These are phyloP conservation scores for Venturia effusa DNA, from an alignment of 2,329 filamentous ascomycete species.

Conservation along the genomic window DNA sequence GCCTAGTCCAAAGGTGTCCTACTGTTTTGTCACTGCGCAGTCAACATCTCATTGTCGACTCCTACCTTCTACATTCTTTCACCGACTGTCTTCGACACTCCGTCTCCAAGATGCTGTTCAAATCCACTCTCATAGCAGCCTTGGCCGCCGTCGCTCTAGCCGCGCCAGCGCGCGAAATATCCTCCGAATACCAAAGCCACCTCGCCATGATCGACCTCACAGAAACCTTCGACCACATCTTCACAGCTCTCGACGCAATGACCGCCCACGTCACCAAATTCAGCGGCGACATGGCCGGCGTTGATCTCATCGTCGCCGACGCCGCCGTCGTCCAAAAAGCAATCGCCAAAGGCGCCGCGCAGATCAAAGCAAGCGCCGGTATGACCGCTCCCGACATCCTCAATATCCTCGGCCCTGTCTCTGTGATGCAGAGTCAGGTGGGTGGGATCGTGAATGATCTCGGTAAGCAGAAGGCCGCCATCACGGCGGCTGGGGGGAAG, in stretches of 20 bases:
- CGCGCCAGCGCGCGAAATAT: neutral
- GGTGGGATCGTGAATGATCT: neutral
- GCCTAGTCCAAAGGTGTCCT: neutral
- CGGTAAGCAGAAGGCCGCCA: neutral
- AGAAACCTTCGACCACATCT: conserved; percentile 4
- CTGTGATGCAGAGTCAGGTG: conserved; percentile 4
- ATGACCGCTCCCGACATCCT: neutral
- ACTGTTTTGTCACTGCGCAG: neutral
- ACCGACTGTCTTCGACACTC: neutral
- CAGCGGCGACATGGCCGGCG: neutral
- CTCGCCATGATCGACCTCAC: neutral
- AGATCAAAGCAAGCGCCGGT: neutral
- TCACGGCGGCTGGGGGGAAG: neutral
- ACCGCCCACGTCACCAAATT: neutral
- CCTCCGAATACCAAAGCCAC: neutral
- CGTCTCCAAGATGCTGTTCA: neutral
- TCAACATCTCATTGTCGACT: neutral
- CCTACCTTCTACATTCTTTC: neutral
- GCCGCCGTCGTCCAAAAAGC: neutral
- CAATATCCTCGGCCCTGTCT: conserved; percentile 4
- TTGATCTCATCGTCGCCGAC: neutral
- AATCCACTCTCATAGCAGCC: neutral
- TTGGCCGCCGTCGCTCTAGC: neutral
- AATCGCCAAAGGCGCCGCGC: neutral
- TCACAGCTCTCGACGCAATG: conserved; percentile 4